Conservation (phyloP, 768 basidiomycete genomes). For the Collybiopsis luxurians region DNA sequence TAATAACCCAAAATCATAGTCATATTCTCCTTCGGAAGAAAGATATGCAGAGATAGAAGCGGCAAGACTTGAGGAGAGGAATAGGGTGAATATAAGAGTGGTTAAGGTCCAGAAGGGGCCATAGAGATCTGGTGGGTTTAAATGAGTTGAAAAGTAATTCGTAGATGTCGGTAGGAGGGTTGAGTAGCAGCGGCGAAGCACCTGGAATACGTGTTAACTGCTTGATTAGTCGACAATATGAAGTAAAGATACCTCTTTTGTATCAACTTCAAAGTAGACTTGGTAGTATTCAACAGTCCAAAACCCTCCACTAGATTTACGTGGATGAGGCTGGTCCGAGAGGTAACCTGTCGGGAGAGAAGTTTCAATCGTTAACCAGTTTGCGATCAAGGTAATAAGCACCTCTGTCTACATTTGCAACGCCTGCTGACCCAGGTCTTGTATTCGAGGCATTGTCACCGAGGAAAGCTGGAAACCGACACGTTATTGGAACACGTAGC, state of each 20-base stretch:
- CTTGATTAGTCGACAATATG: conserved; percentile 1
- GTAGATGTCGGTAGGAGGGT: conserved; percentile 74
- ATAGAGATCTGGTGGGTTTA: conserved; percentile 73
- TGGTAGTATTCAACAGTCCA: conserved; percentile 89
- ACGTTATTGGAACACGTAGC: background rate
- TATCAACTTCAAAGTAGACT: conserved; percentile 86
- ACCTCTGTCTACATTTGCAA: conserved; percentile 56
- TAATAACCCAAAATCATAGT: conserved; percentile 85
- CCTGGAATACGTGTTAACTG: conserved; percentile 34
- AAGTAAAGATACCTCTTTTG: conserved; percentile 49
- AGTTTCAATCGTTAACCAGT: background rate
- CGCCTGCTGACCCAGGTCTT: conserved; percentile 29
- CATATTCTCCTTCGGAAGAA: conserved; percentile 54
- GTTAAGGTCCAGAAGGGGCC: conserved; percentile 99
- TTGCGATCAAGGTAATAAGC: conserved; percentile 10
- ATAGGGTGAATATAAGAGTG: conserved; percentile 89
- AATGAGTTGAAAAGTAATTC: conserved; percentile 59
- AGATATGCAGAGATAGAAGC: conserved; percentile 88
- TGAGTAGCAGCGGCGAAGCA: conserved; percentile 71
- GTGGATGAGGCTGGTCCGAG: conserved; percentile 44
- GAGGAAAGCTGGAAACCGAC: conserved; percentile 48
- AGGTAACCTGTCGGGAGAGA: conserved; percentile 52
- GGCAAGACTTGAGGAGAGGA: conserved; percentile 90
- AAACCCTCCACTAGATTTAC: conserved; percentile 53
- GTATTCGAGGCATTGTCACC: conserved; percentile 34